Conservation (phyloP, 305 asterid genomes). For the Withania somnifera region DNA sequence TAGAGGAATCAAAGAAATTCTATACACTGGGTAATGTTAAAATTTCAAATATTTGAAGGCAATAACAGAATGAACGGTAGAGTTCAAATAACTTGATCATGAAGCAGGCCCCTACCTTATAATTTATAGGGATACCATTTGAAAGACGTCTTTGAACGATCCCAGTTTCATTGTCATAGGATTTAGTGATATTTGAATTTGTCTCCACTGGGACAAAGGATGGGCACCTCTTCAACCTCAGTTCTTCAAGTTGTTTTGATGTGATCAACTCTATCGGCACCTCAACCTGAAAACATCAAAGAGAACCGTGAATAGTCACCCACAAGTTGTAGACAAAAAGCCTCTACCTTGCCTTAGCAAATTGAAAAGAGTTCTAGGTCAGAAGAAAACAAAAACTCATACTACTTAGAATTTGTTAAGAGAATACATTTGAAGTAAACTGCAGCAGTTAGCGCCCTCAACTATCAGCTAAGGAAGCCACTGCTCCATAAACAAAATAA, state of each 20-base stretch:
- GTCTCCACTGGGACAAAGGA: constrained; percentile 59
- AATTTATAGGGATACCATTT: constrained; percentile 94
- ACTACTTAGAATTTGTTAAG: background rate
- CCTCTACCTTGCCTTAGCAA: background rate
- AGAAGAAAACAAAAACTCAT: background rate
- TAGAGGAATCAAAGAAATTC: background rate
- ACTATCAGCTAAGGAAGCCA: background rate
- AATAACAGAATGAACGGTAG: background rate
- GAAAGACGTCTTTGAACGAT: constrained; percentile 83
- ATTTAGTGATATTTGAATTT: constrained; percentile 40
- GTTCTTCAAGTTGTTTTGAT: constrained; percentile 46
- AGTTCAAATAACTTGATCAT: background rate
- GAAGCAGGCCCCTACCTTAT: constrained; percentile 42
- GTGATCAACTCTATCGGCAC: constrained; percentile 87
- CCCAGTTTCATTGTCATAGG: constrained; percentile 79
- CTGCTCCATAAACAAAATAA: background rate
- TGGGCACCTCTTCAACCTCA: constrained; percentile 45
- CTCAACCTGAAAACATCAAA: constrained; percentile 62
- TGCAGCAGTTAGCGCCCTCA: background rate
- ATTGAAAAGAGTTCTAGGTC: background rate
- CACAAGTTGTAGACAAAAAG: background rate
- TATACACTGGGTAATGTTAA: background rate
- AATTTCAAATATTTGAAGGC: background rate
- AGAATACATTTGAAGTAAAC: background rate
- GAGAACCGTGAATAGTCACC: constrained; percentile 11